Base-by-base conservation (phyloP, 2,329 filamentous ascomycete genomes). In the Tolypocladium endophyticum region DNA sequence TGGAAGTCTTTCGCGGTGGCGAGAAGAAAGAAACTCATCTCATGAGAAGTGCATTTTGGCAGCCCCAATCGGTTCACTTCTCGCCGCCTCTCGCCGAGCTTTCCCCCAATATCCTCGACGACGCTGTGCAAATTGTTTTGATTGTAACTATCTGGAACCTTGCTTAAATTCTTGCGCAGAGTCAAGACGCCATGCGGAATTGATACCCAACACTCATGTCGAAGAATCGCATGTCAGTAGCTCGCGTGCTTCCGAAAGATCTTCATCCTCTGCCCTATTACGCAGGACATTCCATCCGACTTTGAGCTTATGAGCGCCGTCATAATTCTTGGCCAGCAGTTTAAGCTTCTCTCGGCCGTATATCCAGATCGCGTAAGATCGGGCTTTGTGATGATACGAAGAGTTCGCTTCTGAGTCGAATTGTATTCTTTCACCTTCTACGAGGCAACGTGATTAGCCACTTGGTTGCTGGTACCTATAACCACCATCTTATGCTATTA, bases 401-500 rank as follows among this genome's bases (percentile, higher is more conserved):
- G 69, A 0, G 82, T 86, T 1, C 82, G 76, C 2, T 69, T 62
- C 18, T 74, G 72, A 0, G 72, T 63, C 1, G 71, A 70, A 62
- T 85, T 81, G 36, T 78, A 66, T 16, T 71, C 64, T n/a, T 73
- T 71, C 2, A 74, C 76, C 20, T 76, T 72, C 0, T 75, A 69
- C 0, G 84, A 68, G 5, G 87, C 76, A 5, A 71, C 70, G 59
- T 87, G 84, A 45, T 79, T 78, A 12, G 78, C 77, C 35, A 77
- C 74, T 50, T 84, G 76, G 18, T 73, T 72, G 43, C 74, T 77
- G 1, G 80, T 81, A 0, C 77, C 73, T 1, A 85, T 70, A 0
- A 85, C 75, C 0, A 81, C 79, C 0, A 87, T 1, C 86, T 83
- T 58, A 88, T 83, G 64, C 77, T n/a, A n/a, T n/a, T 86, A n/a